phyloP scores from a whole-genome alignment of 2,329 filamentous ascomycete species.

The Clarireedia sp. region DNA sequence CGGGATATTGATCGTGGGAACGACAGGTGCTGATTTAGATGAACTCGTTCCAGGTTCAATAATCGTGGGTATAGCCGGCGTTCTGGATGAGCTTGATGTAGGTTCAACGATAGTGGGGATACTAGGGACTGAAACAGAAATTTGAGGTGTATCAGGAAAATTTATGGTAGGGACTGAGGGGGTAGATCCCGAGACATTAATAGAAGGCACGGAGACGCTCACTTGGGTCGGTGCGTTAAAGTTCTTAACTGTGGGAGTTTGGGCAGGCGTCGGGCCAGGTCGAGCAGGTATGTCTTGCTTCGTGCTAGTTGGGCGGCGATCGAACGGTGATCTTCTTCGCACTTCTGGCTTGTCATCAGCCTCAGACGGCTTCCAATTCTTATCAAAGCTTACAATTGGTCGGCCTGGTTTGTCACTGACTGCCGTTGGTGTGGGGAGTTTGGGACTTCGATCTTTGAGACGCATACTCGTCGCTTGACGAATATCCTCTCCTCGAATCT shows the following conservation, averaged over 20 bases:
- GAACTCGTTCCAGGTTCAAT: constrained; percentile 27
- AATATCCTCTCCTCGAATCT: constrained; percentile 82
- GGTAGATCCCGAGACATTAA: constrained; percentile 19
- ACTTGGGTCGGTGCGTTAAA: constrained; percentile 38
- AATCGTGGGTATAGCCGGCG: constrained; percentile 21
- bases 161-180: constrained; percentile 27
- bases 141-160: constrained; percentile 23
- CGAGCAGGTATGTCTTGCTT: constrained; percentile 23
- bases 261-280: constrained; percentile 23
- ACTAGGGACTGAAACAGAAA: constrained; percentile 20
- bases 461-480: constrained; percentile 84
- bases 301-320: constrained; percentile 19
- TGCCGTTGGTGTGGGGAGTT: constrained; percentile 78
- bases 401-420: constrained; percentile 86
- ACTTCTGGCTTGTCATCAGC: constrained; percentile 60
- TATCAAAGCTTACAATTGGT: constrained; percentile 95
- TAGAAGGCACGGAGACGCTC: constrained; percentile 32
- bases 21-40: constrained; percentile 27
- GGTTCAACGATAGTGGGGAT: constrained; percentile 23
- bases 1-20: constrained; percentile 28
- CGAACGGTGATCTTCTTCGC: constrained; percentile 28
- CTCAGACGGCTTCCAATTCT: constrained; percentile 61
- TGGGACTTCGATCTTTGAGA: constrained; percentile 76
- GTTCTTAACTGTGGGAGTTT: constrained; percentile 33
- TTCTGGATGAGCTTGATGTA: constrained; percentile 29